phyloP scores from a whole-genome alignment of 2,329 filamentous ascomycete species.

The Monilinia polystroma region DNA sequence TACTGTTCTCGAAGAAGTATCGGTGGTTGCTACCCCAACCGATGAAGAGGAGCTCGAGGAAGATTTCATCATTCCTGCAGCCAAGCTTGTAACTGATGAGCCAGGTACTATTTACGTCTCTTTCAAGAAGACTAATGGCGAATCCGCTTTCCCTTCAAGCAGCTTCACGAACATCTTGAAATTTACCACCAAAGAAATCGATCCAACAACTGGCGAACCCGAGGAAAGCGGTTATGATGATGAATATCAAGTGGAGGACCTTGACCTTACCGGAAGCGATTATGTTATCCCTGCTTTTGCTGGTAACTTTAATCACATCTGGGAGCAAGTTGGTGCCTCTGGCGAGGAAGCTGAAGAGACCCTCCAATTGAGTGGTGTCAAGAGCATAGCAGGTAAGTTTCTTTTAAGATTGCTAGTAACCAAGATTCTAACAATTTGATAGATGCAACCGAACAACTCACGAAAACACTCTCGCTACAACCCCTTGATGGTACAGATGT shows the following conservation, averaged over 20 bases:
- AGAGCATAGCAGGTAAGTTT: conserved; percentile 79
- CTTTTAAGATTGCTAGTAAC: not conserved
- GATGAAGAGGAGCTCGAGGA: conserved; percentile 85
- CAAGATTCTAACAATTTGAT: conserved; percentile 33
- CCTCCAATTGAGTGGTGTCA: conserved; percentile 79
- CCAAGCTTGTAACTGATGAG: conserved; percentile 78
- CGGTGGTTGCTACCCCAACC: conserved; percentile 73
- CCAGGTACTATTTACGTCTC: conserved; percentile 94
- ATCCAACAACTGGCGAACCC: conserved; percentile 87
- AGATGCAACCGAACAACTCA: conserved; percentile 92
- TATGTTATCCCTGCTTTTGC: conserved; percentile 93
- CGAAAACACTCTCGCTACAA: conserved; percentile 83
- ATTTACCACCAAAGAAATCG: conserved; percentile 97
- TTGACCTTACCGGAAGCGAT: conserved; percentile 87
- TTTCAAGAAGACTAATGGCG: conserved; percentile 80
- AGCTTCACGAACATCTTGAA: conserved; percentile 91
- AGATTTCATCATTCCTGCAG: conserved; percentile 88
- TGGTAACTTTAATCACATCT: conserved; percentile 91
- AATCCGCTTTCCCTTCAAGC: conserved; percentile 71
- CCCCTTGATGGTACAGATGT: conserved; percentile 93
- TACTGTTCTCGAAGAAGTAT: conserved; percentile 86
- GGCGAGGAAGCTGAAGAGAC: conserved; percentile 92
- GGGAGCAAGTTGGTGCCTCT: conserved; percentile 87
- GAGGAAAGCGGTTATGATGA: conserved; percentile 94
- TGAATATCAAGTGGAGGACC: conserved; percentile 93